These are phyloP conservation scores for Populus deltoides DNA, from an alignment of 345 rosid genomes.

Conservation along the genomic window DNA sequence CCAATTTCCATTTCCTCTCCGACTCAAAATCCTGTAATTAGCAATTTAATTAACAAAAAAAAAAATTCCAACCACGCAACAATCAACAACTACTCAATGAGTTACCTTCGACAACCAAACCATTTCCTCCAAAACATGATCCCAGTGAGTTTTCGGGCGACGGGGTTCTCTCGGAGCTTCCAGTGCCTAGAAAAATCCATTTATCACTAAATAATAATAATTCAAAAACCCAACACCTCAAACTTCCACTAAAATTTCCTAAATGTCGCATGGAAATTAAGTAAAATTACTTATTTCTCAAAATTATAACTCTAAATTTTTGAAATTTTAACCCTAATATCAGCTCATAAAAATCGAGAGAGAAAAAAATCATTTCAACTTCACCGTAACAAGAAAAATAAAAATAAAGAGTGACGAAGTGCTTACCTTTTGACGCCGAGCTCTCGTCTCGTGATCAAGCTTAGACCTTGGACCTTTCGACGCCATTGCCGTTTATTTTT, in stretches of 20 bases:
- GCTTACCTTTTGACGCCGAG: constrained; percentile 83
- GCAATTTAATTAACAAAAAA: constrained; percentile 27
- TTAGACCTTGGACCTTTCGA: constrained; percentile 64
- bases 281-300: neutral
- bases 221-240: neutral
- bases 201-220: constrained; percentile 11
- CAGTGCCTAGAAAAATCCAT: constrained; percentile 51
- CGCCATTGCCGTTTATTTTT: constrained; percentile 36
- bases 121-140: constrained; percentile 99
- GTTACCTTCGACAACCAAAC: constrained; percentile 93
- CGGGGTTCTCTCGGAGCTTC: constrained; percentile 94
- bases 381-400: neutral
- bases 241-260: neutral
- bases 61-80: neutral
- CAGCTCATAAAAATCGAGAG: neutral
- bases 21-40: constrained; percentile 88
- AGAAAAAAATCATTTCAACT: neutral
- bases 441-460: constrained; percentile 77
- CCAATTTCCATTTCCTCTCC: constrained; percentile 97
- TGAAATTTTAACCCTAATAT: neutral
- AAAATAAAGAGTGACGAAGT: neutral
- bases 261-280: neutral
- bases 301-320: neutral
- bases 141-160: constrained; percentile 97
- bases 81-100: constrained; percentile 1